Base-by-base conservation (phyloP, 2,329 filamentous ascomycete genomes). In the Trichoderma polysporum region DNA sequence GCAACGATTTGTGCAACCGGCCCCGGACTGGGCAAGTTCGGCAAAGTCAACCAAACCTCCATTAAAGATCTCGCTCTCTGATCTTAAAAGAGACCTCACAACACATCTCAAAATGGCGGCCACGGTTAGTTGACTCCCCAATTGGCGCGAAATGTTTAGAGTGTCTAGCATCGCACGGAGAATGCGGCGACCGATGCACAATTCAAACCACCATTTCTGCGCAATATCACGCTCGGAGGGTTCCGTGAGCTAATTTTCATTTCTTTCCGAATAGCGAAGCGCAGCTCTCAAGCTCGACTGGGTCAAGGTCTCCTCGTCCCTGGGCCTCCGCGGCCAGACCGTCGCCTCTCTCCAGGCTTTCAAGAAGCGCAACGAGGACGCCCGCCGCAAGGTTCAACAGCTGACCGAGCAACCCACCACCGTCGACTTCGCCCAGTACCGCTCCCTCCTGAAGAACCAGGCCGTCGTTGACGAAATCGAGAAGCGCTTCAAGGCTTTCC, bases 361-460 rank as follows among this genome's bases (percentile, higher is more conserved):
- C 91, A 99, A 99, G 89, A 95, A 97, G 90, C 94, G 95, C 85
- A 97, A 98, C 87, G 95, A 99, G 80, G 94, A 97, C 80, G 94
- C 93, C 79, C 94, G 94, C 83, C 94, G 95, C 85, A 94, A 94
- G 84, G 87, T 99, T 70, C 89, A 91, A 81, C 76, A 88, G 70
- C 92, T 99, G 68, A 89, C 88, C 71, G 93, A 97, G 83, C 90
- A 91, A 79, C 85, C 94, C 72, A 92, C 93, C 77, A 88, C 88
- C 68, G 88, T 99, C 83, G 93, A 99, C 87, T 98, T 99, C 84
- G 82, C 88, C 74, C 88, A 94, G 82, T 99, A 98, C 91, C 93
- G 94, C 82, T 85, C 86, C 78, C 78, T 91, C 75, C 90, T 99
- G 76, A 98, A 97, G 90, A 99, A 99, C 91, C 89, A 92, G 83